Conservation (phyloP, 257 asterid species). For the Jacaranda copaia region DNA sequence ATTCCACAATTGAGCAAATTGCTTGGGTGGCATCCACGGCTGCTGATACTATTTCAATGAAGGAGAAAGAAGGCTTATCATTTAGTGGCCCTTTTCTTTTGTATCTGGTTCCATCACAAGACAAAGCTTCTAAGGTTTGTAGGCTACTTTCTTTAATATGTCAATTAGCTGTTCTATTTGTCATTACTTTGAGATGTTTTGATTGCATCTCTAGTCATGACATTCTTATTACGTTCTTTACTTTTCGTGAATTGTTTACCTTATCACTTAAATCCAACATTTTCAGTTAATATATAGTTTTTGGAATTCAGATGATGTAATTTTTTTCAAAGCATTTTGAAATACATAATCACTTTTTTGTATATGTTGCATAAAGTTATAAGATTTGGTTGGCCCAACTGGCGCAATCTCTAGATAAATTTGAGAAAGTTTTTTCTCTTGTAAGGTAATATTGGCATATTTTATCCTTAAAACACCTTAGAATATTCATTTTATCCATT, state of each 20-base stretch:
- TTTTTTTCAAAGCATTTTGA: too few species aligned
- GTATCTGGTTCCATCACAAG: slow-evolving; percentile 84
- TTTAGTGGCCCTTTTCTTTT: slow-evolving; percentile 71
- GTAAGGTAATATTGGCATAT: not conserved
- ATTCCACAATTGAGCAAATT: slow-evolving; percentile 64
- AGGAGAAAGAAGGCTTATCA: slow-evolving; percentile 78
- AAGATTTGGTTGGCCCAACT: not conserved
- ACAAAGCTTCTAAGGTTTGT: slow-evolving; percentile 76
- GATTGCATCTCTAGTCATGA: not conserved
- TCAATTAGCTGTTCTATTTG: not conserved
- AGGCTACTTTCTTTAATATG: not conserved
- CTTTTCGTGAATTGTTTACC: slow-evolving; percentile 7
- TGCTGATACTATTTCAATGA: slow-evolving; percentile 73
- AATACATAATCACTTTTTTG: not conserved
- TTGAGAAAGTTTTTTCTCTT: too few species aligned
- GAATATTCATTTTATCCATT: not conserved
- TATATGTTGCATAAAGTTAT: not conserved
- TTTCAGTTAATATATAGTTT: not conserved
- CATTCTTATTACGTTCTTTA: not conserved
- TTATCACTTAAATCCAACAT: not conserved
- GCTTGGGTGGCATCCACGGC: slow-evolving; percentile 92
- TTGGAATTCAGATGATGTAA: not conserved
- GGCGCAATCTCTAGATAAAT: not conserved
- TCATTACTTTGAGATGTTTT: not conserved
- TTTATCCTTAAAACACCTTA: not conserved